These are phyloP conservation scores for Helichrysum umbraculigerum DNA, from an alignment of 129 eudicot species.

Conservation along the genomic window DNA sequence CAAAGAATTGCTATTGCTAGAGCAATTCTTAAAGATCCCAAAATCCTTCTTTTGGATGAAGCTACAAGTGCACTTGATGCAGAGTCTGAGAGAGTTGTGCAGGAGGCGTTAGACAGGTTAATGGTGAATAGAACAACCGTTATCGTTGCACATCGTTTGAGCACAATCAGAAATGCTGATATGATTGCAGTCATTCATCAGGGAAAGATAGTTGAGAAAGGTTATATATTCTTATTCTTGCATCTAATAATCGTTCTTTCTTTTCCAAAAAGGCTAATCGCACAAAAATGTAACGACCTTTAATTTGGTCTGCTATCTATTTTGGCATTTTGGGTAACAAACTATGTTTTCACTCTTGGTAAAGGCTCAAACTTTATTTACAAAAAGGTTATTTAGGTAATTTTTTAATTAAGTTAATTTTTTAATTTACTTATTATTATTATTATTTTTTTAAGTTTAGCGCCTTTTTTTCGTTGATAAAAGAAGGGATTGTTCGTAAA, in stretches of 20 bases:
- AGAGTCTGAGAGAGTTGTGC: slow-evolving; percentile 6
- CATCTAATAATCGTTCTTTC: background rate
- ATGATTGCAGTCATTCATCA: background rate
- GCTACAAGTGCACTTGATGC: slow-evolving; percentile 10
- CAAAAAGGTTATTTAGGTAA: too few species aligned
- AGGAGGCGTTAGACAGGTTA: background rate
- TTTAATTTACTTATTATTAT: too few species aligned
- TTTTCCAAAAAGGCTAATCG: background rate
- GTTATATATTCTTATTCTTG: background rate
- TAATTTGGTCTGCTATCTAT: too few species aligned
- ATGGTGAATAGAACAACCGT: background rate
- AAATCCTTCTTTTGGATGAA: background rate
- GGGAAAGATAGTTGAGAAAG: slow-evolving; percentile 4
- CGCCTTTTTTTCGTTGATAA: too few species aligned
- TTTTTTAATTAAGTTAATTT: too few species aligned
- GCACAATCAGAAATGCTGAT: background rate
- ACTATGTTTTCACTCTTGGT: too few species aligned
- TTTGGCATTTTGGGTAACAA: too few species aligned
- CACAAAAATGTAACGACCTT: too few species aligned
- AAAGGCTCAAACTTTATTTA: too few species aligned
- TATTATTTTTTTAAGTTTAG: too few species aligned
- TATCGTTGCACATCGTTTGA: background rate
- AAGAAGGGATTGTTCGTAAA: too few species aligned
- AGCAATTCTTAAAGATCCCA: background rate
- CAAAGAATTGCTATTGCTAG: slow-evolving; percentile 1